phyloP scores from a whole-genome alignment of 2,329 filamentous ascomycete species.

The Trichophyton rubrum region DNA sequence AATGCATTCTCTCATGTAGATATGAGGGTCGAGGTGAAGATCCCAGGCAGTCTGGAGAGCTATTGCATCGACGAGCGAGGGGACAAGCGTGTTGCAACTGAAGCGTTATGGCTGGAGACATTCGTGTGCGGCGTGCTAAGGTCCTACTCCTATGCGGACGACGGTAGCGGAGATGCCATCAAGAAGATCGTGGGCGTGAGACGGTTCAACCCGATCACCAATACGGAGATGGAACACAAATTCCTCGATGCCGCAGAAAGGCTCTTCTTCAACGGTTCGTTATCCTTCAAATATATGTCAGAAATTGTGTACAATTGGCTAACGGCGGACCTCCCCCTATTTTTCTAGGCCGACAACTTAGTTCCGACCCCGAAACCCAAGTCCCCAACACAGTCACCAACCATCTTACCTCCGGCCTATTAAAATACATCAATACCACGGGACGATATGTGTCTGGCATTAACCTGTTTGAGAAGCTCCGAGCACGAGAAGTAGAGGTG shows the following conservation, averaged over 20 bases:
- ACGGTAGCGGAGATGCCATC: conserved; percentile 86
- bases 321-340: conserved; percentile 10
- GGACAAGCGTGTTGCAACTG: conserved; percentile 83
- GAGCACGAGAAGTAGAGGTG: conserved; percentile 80
- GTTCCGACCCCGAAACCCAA: conserved; percentile 92
- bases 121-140: conserved; percentile 90
- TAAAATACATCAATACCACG: conserved; percentile 91
- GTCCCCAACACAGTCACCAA: conserved; percentile 95
- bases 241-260: conserved; percentile 90
- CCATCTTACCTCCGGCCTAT: conserved; percentile 80
- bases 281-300: background rate
- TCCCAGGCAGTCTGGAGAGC: conserved; percentile 89
- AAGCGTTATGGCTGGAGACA: conserved; percentile 92
- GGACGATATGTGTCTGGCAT: conserved; percentile 90
- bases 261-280: conserved; percentile 76
- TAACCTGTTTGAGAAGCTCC: conserved; percentile 93
- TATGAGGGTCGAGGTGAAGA: conserved; percentile 96
- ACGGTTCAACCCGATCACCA: conserved; percentile 93
- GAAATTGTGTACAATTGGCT: conserved; percentile 8
- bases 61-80: conserved; percentile 96
- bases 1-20: conserved; percentile 97
- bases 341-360: conserved; percentile 76
- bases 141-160: conserved; percentile 92
- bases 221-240: conserved; percentile 93
- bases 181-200: conserved; percentile 95